Conservation (phyloP, 805 yeast genomes). For the Saturnispora silvae region DNA sequence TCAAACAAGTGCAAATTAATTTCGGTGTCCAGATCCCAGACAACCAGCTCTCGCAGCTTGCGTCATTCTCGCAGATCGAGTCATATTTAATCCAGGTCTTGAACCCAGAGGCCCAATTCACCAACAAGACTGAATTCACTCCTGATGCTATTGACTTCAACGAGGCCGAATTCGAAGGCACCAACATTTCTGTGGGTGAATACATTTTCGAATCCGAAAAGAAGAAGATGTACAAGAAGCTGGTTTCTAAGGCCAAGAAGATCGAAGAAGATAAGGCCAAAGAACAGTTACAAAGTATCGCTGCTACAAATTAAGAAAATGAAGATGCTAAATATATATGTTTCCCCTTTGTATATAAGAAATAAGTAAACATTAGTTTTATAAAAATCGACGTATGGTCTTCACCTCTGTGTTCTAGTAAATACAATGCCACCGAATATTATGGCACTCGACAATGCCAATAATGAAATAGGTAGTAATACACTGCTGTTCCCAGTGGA, state of each 20-base stretch:
- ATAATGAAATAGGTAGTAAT: conserved; percentile 54
- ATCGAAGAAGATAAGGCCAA: conserved; percentile 17
- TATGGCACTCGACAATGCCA: conserved; percentile 48
- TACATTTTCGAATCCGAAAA: conserved; percentile 38
- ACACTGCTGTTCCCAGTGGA: background rate
- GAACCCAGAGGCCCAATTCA: conserved; percentile 29
- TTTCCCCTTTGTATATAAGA: no score
- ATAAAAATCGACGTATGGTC: no score
- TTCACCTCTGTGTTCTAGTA: background rate
- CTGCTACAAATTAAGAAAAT: no score
- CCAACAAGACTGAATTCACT: conserved; percentile 44
- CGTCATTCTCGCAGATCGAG: conserved; percentile 30
- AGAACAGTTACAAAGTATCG: background rate
- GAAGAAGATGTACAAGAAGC: conserved; percentile 33
- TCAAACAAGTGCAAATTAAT: conserved; percentile 37
- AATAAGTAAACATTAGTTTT: no score
- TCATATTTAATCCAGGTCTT: conserved; percentile 27
- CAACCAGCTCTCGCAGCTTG: conserved; percentile 32
- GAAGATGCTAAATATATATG: no score
- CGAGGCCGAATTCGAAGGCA: conserved; percentile 42
- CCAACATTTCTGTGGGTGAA: conserved; percentile 45
- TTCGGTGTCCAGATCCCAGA: conserved; percentile 49
- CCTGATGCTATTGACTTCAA: conserved; percentile 68
- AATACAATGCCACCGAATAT: conserved; percentile 38
- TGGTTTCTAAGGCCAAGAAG: conserved; percentile 28